These are phyloP conservation scores for Vicia villosa DNA, from an alignment of 306 rosid genomes.

Conservation along the genomic window DNA sequence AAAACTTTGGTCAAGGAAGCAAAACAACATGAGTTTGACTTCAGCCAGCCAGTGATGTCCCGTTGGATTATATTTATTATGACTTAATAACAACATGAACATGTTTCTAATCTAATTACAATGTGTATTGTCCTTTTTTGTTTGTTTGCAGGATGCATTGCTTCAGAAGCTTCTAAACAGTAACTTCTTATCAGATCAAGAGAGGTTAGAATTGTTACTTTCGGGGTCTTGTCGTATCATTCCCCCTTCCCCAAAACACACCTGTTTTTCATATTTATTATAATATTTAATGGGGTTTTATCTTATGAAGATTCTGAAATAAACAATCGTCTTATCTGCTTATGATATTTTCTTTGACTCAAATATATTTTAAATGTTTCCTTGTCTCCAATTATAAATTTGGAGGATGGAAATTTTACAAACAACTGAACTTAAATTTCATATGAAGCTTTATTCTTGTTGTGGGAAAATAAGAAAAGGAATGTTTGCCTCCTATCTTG, in stretches of 20 bases:
- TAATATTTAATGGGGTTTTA: slow-evolving; percentile 10
- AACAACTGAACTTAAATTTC: too few species aligned
- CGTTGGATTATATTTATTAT: slow-evolving; percentile 12
- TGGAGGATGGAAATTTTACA: background rate
- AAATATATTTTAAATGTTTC: background rate
- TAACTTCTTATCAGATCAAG: slow-evolving; percentile 68
- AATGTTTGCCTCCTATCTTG: too few species aligned
- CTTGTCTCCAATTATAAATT: background rate
- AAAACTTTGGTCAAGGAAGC: slow-evolving; percentile 5
- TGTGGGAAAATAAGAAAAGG: too few species aligned
- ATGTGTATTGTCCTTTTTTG: slow-evolving; percentile 4
- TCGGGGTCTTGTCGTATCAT: slow-evolving; percentile 20
- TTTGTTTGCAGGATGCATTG: slow-evolving; percentile 67
- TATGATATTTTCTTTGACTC: background rate
- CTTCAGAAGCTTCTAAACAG: slow-evolving; percentile 76
- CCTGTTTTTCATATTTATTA: slow-evolving; percentile 1
- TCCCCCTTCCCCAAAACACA: background rate
- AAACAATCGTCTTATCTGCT: slow-evolving; percentile 6
- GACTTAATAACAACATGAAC: slow-evolving; percentile 8
- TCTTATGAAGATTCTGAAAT: slow-evolving; percentile 22
- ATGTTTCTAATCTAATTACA: slow-evolving; percentile 24
- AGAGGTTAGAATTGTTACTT: slow-evolving; percentile 60
- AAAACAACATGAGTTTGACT: slow-evolving; percentile 19
- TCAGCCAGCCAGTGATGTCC: slow-evolving; percentile 16
- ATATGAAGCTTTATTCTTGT: too few species aligned